Evolutionary conservation across 1,139 yeast species (phyloP), one percentile per base, ranked within the genome.

Genomic region (Suhomyces taliae): DNA sequence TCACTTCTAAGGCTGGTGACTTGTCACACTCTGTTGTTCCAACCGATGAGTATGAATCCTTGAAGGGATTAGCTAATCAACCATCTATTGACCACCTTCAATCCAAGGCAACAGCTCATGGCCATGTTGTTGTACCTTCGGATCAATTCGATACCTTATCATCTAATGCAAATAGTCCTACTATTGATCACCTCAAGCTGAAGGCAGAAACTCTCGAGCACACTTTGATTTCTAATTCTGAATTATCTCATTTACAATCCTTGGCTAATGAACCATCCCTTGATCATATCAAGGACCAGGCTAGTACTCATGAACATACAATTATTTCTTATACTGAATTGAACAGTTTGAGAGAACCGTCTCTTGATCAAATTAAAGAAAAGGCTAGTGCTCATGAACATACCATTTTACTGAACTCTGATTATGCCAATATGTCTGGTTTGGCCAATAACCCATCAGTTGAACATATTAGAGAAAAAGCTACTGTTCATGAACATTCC

Each of bases 301-400:
- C 69, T 11, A 37, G 46, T n/a, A 34, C 36, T 7, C 50, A 49
- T 15, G 49, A 60, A 10, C 53, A 59, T n/a, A 51, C 55, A 0
- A 54, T 67, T 2, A 49, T 78, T 40, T 45, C 59, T 2, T 53
- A 45, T 4, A 51, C 52, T 8, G 71, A 67, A 8, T 64, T 56
- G 33, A 49, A 51, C 4, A 39, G 53, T 27, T 49, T 66, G 48
- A 37, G 49, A 26, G 48, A 47, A 7, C 72, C 72, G 7, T 35
- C 56, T 5, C 38, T 67, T 35, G 60, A 57, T 0, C 63, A 64
- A 41, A 36, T 72, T 5, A 47, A 47, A 14, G 48, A 50, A 3
- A 37, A 41, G 6, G 52, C 43, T 1, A 58, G 53, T 8, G 42
- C 49, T 39, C 48, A 39, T 12, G 34, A 42, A 7, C 45, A 45